Evolutionary conservation across 2,329 filamentous ascomycete genomes (phyloP).

Genomic region (Neofusicoccum sp.): DNA sequence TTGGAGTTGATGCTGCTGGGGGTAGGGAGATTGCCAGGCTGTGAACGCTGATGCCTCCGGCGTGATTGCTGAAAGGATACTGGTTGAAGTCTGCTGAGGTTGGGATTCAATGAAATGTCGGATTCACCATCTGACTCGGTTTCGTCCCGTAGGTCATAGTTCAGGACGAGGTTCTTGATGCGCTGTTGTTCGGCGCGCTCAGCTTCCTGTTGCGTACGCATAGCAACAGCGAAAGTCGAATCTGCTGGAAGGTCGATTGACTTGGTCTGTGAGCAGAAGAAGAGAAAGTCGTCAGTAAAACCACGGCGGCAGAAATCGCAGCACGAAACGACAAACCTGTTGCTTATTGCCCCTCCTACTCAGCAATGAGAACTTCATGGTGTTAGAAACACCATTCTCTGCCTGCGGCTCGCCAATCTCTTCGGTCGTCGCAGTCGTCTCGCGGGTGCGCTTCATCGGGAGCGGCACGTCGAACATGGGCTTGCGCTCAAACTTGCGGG

Average conservation of each 20-base stretch:
- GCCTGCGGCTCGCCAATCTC: conserved; percentile 44
- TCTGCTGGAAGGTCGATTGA: conserved; percentile 88
- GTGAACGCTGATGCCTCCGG: not conserved
- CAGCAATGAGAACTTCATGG: conserved; percentile 95
- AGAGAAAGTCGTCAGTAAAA: conserved; percentile 19
- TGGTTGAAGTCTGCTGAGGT: conserved; percentile 30
- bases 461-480: conserved; percentile 94
- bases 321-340: conserved; percentile 65
- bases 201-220: conserved; percentile 93
- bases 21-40: not conserved
- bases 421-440: conserved; percentile 48
- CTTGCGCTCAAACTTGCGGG: conserved; percentile 93
- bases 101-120: conserved; percentile 23
- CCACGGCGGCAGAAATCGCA: conserved; percentile 8
- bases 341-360: conserved; percentile 96
- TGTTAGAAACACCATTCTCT: conserved; percentile 50
- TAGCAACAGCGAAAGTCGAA: conserved; percentile 91
- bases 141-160: conserved; percentile 87
- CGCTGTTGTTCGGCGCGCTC: conserved; percentile 96
- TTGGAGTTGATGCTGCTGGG: not conserved
- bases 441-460: conserved; percentile 78
- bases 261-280: conserved; percentile 64
- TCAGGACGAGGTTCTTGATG: conserved; percentile 96
- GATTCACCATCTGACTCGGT: conserved; percentile 73
- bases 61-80: conserved; percentile 44